Conservation (phyloP, 2,329 filamentous ascomycete genomes). For the Colletotrichum caudatum region DNA sequence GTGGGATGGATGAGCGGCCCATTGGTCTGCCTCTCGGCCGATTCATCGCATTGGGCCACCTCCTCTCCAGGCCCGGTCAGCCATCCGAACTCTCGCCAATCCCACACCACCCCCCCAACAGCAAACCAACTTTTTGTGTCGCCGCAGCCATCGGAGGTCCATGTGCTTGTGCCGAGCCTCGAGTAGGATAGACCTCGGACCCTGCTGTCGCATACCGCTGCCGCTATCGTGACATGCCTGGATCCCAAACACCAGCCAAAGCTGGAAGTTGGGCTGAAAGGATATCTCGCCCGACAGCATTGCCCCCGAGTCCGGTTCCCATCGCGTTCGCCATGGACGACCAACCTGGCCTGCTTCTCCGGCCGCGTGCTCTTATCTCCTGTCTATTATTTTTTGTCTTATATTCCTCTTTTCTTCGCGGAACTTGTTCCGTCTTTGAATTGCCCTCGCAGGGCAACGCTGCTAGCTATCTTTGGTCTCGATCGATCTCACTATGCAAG, state of each 20-base stretch:
- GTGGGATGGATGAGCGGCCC: neutral
- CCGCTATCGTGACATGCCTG: too few species aligned
- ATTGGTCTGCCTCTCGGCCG: slow-evolving; percentile 34
- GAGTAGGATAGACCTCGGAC: neutral
- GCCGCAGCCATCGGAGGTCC: neutral
- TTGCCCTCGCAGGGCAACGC: neutral
- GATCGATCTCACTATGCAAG: neutral
- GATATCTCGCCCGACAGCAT: neutral
- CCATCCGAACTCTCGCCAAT: neutral
- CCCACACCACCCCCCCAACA: too few species aligned
- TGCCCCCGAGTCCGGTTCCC: neutral
- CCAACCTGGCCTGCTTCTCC: neutral
- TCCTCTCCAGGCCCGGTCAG: neutral
- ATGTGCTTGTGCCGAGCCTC: neutral
- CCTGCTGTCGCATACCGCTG: neutral
- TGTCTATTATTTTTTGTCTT: neutral
- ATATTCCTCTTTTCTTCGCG: slow-evolving; percentile 2
- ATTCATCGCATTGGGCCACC: slow-evolving; percentile 22
- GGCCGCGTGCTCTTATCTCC: neutral
- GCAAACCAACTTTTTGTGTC: neutral
- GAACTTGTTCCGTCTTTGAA: neutral
- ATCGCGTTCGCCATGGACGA: slow-evolving; percentile 12
- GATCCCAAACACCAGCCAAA: neutral
- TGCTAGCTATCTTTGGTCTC: neutral
- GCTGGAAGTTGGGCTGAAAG: neutral